Evolutionary conservation across 495 filamentous ascomycete species (phyloP), one percentile per base, ranked within the genome.

Genomic region (Lasiosphaeriaceae sp.): DNA sequence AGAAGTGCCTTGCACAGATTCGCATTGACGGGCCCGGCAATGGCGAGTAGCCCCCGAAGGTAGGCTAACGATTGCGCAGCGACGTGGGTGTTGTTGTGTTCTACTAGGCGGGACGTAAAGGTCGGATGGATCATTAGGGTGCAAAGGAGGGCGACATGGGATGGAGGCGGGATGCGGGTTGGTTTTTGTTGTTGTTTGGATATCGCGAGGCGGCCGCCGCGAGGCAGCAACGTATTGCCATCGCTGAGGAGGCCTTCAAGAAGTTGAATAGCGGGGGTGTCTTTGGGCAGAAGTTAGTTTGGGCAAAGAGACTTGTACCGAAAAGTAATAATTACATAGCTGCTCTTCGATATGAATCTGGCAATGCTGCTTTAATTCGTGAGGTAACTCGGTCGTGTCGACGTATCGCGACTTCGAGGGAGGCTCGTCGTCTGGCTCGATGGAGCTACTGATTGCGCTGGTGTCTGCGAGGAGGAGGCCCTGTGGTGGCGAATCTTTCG

Each of bases 291-390:
- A 19, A 45, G 14, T 43, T 12, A 43, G n/a, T 0, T 43, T n/a
- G 5, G 8, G 1, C 4, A 1, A 12, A 35, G 22, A 11, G 35
- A 16, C 21, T 9, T 47, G 14, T 31, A 39, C 9, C 3, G 47
- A 9, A 50, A 14, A 21, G 14, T n/a, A 11, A 17, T 16, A 65
- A 77, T 31, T 70, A 90, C 87, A 88, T 19, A 90, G 80, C 37
- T 83, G 77, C 66, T 93, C 90, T 65, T 92, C 89, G 3, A 93
- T 74, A 67, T 88, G 90, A 26, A 91, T 86, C 48, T 81, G 81
- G 47, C 80, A 83, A 61, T 90, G 84, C 44, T 84, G 74, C 24
- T 77, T 79, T 7, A 92, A 67, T 57, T 87, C 82, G 48, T 78
- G 82, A 0, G 87, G 82, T 1, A 91, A 68, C 26, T 69, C 67